phyloP scores from a whole-genome alignment of 495 filamentous ascomycete genomes.

The Xylaria grammica region DNA sequence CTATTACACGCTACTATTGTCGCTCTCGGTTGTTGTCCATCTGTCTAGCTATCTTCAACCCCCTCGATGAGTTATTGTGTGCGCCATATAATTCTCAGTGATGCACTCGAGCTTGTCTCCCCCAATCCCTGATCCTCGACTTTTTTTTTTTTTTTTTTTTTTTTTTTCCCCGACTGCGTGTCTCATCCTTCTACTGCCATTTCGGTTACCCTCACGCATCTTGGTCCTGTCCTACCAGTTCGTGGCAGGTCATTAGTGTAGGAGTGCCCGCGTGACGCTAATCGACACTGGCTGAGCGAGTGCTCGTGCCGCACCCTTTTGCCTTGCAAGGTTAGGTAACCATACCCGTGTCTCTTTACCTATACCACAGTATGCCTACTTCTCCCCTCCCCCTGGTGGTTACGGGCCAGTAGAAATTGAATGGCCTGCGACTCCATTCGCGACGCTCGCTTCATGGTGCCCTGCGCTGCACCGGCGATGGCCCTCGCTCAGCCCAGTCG shows the following conservation, averaged over 20 bases:
- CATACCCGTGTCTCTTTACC: not conserved
- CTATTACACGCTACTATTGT: no score
- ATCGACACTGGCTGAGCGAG: slow-evolving; percentile 18
- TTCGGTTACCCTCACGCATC: not conserved
- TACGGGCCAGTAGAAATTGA: not conserved
- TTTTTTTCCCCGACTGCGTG: slow-evolving; percentile 6
- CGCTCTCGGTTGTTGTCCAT: no score
- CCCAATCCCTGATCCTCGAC: slow-evolving; percentile 16
- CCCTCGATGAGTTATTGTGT: not conserved
- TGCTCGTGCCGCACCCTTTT: slow-evolving; percentile 18
- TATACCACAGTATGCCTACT: not conserved
- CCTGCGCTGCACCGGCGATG: slow-evolving; percentile 4
- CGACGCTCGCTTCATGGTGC: slow-evolving; percentile 12
- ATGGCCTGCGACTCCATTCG: not conserved
- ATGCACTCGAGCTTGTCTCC: not conserved
- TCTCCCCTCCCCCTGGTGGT: not conserved
- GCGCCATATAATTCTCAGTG: not conserved
- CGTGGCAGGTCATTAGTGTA: not conserved
- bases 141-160: no score
- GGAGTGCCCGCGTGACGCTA: slow-evolving; percentile 2
- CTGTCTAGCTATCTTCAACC: not conserved
- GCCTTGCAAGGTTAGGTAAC: slow-evolving; percentile 9
- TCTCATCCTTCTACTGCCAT: slow-evolving; percentile 8
- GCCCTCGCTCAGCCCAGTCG: slow-evolving; percentile 12
- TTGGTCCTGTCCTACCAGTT: slow-evolving; percentile 10